Conservation (phyloP, 2,329 filamentous ascomycete genomes). For the Basipetospora chlamydospora region DNA sequence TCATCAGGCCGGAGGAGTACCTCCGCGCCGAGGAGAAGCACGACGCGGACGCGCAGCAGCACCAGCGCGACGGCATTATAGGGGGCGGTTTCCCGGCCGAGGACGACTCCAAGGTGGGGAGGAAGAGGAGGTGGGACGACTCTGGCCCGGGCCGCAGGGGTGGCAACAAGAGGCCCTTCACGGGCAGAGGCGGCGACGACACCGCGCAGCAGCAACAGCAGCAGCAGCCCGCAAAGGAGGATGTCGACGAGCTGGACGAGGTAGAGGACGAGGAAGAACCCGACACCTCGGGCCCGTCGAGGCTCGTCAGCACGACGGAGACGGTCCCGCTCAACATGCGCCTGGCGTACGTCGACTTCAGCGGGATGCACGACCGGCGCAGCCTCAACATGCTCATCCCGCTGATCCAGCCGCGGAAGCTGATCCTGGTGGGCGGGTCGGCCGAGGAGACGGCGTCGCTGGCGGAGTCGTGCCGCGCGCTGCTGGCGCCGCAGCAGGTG, state of each 20-base stretch:
- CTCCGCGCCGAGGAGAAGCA: slow-evolving; percentile 85
- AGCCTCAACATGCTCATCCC: slow-evolving; percentile 91
- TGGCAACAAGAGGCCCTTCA: slow-evolving; percentile 45
- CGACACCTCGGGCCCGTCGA: slow-evolving; percentile 52
- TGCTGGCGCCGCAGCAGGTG: slow-evolving; percentile 38
- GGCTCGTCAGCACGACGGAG: slow-evolving; percentile 51
- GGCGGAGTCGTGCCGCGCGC: slow-evolving; percentile 63
- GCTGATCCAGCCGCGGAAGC: slow-evolving; percentile 81
- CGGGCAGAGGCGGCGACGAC: slow-evolving; percentile 24
- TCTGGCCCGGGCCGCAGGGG: slow-evolving; percentile 20
- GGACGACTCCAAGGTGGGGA: slow-evolving; percentile 57
- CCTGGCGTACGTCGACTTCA: slow-evolving; percentile 82
- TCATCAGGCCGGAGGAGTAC: slow-evolving; percentile 89
- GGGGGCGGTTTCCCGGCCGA: too few species aligned
- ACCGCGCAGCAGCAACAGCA: too few species aligned
- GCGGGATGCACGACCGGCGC: slow-evolving; percentile 82
- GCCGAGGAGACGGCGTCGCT: slow-evolving; percentile 64
- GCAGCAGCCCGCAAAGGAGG: too few species aligned
- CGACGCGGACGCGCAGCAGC: slow-evolving; percentile 19
- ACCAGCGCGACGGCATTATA: slow-evolving; percentile 16
- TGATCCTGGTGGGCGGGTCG: slow-evolving; percentile 79
- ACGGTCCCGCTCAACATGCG: slow-evolving; percentile 55
- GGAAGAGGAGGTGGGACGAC: slow-evolving; percentile 91
- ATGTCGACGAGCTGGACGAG: slow-evolving; percentile 43
- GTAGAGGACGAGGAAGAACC: slow-evolving; percentile 37